Conservation (phyloP, 1,284 basidiomycete species). For the Coniferiporia sulphurascens region DNA sequence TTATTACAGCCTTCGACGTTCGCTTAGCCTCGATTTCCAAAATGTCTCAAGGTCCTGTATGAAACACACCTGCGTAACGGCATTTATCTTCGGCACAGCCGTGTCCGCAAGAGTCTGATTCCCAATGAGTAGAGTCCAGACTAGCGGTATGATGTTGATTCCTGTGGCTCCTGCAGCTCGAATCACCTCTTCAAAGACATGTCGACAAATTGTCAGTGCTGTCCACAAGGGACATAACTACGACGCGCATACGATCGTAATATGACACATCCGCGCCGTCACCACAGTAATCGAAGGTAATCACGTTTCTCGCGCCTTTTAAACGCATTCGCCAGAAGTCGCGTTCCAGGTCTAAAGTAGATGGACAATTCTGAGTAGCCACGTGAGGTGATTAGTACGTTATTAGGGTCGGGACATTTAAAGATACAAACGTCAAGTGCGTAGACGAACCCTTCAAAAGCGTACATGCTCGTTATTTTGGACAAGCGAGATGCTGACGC, state of each 20-base stretch:
- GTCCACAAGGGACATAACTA: not conserved
- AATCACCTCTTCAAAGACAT: constrained; percentile 10
- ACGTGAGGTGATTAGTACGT: no score
- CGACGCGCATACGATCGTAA: constrained; percentile 10
- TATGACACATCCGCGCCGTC: constrained; percentile 15
- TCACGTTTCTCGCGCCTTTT: constrained; percentile 17
- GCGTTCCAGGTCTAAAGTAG: not conserved
- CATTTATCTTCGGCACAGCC: constrained; percentile 16
- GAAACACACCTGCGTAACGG: constrained; percentile 13
- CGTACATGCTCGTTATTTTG: constrained; percentile 13
- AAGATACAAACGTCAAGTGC: constrained; percentile 9
- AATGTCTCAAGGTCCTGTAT: not conserved
- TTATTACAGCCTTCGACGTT: constrained; percentile 15
- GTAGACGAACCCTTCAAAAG: constrained; percentile 15
- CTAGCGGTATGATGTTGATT: constrained; percentile 17
- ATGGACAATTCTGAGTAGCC: constrained; percentile 13
- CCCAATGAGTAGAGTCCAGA: constrained; percentile 15
- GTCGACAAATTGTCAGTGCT: not conserved
- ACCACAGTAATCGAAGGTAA: constrained; percentile 19
- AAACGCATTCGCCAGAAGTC: constrained; percentile 15
- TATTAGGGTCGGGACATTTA: not conserved
- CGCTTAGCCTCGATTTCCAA: not conserved
- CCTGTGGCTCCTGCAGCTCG: constrained; percentile 15
- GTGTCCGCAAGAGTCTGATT: constrained; percentile 12
- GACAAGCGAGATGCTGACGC: constrained; percentile 1